Conservation (phyloP, 2,329 filamentous ascomycete species). For the Emmonsia crescens region DNA sequence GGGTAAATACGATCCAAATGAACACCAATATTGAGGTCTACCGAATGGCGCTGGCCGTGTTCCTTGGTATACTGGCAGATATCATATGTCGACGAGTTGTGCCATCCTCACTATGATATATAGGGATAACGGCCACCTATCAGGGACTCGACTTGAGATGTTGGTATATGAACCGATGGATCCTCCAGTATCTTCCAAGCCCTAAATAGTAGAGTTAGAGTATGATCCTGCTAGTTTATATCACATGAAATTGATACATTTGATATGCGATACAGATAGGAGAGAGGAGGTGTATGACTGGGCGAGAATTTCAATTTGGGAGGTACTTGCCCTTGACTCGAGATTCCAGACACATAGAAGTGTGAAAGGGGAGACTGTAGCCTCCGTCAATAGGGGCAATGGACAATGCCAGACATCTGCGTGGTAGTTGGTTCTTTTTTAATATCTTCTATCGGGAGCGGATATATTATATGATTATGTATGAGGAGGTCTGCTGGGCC, state of each 20-base stretch:
- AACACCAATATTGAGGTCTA: neutral
- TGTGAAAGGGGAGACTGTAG: neutral
- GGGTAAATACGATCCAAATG: neutral
- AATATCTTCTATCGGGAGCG: neutral
- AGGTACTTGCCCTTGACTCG: neutral
- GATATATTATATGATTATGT: neutral
- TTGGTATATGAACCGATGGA: neutral
- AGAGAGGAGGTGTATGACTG: neutral
- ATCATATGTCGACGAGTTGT: neutral
- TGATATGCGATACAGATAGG: neutral
- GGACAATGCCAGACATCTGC: neutral
- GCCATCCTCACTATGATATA: constrained; percentile 1
- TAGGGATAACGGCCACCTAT: neutral
- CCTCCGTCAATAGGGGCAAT: neutral
- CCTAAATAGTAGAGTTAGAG: constrained; percentile 1
- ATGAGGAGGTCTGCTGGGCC: neutral
- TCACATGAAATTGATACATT: neutral
- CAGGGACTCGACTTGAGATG: neutral
- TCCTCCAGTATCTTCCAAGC: constrained; percentile 1
- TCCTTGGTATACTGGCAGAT: neutral
- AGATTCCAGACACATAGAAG: neutral
- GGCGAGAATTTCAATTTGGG: neutral
- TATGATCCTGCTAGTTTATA: neutral
- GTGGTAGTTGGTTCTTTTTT: neutral
- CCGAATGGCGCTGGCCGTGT: neutral